These are phyloP conservation scores for Canavalia gladiata DNA, from an alignment of 306 rosid species.

Conservation along the genomic window DNA sequence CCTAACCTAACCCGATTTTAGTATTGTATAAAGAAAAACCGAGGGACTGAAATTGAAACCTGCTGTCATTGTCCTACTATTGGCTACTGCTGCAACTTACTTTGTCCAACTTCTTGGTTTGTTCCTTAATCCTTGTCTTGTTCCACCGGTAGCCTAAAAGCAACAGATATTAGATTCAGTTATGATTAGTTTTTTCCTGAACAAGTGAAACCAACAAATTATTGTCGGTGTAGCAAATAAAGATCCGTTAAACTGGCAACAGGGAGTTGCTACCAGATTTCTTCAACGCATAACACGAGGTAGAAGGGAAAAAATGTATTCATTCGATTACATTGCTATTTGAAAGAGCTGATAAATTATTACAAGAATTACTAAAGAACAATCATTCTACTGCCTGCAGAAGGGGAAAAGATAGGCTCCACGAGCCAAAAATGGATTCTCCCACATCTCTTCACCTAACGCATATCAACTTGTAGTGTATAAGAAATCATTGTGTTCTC, in stretches of 20 bases:
- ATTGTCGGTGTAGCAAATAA: conserved; percentile 2
- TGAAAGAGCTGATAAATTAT: conserved; percentile 65
- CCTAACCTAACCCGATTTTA: too few relatives aligned
- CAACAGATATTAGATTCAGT: neutral
- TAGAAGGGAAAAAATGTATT: conserved; percentile 31
- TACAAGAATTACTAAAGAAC: conserved; percentile 66
- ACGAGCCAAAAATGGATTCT: conserved; percentile 68
- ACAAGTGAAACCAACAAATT: conserved; percentile 16
- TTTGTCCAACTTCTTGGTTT: neutral
- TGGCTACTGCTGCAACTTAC: too few relatives aligned
- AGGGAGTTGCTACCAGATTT: conserved; percentile 10
- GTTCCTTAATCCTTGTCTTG: conserved; percentile 32
- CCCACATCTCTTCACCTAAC: conserved; percentile 63
- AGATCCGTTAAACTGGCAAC: conserved; percentile 14
- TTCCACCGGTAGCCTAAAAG: conserved; percentile 1
- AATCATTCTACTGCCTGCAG: conserved; percentile 69
- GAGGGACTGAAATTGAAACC: neutral
- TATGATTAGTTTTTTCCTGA: too few relatives aligned
- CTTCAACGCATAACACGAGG: neutral
- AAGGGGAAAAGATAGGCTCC: conserved; percentile 62
- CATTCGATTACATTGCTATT: conserved; percentile 56
- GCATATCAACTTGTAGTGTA: conserved; percentile 69
- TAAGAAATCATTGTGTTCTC: conserved; percentile 64
- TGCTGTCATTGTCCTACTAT: neutral
- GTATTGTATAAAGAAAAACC: neutral